Percentiles rank a stretch among this genome's conserved stretches.
Evolutionary conservation across 2,329 filamentous ascomycete genomes (phyloP).

Genomic region (Cladosporium sp.): DNA sequence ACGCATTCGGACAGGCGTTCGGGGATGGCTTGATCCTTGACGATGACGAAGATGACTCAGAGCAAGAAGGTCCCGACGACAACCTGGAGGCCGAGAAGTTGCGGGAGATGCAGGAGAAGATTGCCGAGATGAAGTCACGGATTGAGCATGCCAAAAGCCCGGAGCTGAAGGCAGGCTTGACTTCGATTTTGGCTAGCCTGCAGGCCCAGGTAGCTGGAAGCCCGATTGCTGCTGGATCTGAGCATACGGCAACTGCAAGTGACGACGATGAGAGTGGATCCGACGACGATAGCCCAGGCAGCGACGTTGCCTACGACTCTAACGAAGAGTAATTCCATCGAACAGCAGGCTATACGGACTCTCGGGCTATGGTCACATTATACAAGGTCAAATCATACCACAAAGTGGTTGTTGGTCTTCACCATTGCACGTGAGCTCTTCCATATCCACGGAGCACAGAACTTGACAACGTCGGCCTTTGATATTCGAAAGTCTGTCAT

Average conservation of each 20-base stretch:
- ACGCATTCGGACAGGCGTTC: slow-evolving; percentile 48
- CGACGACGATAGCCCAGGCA: neutral
- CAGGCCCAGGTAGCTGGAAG: neutral
- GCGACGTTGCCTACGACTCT: slow-evolving; percentile 8
- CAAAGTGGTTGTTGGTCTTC: neutral
- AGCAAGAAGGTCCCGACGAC: neutral
- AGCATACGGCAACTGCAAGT: neutral
- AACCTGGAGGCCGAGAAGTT: neutral
- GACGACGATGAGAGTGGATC: neutral
- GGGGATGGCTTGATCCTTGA: slow-evolving; percentile 23
- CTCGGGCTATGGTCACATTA: neutral
- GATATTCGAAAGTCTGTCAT: neutral
- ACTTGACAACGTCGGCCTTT: neutral
- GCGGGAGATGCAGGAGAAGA: slow-evolving; percentile 11
- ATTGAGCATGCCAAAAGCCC: slow-evolving; percentile 11
- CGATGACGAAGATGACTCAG: neutral
- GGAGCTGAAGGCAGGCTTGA: slow-evolving; percentile 8
- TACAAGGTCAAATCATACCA: neutral
- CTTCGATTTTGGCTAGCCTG: slow-evolving; percentile 6
- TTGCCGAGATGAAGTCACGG: slow-evolving; percentile 1
- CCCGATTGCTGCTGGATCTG: neutral
- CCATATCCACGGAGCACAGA: neutral
- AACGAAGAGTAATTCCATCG: neutral
- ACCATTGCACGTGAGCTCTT: neutral
- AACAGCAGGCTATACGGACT: neutral